These are phyloP conservation scores for Aspergillus latus DNA, from an alignment of 2,329 filamentous ascomycete genomes.

Conservation along the genomic window DNA sequence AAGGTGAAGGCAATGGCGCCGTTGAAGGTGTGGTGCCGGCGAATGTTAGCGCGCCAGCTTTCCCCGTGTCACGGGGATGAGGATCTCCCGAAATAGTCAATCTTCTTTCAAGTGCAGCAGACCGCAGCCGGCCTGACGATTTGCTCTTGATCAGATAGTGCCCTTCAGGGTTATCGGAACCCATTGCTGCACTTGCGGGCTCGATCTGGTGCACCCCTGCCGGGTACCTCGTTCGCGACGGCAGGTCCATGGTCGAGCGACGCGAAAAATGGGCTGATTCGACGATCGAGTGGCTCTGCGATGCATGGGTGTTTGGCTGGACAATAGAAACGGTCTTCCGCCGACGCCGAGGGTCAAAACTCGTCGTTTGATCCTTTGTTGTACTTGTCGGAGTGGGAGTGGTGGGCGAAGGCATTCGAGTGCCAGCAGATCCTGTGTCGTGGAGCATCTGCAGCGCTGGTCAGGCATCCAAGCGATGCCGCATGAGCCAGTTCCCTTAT, in stretches of 20 bases:
- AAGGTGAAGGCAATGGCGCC: conserved; percentile 22
- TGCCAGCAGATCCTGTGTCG: conserved; percentile 21
- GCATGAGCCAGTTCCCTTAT: conserved; percentile 13
- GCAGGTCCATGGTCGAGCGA: conserved; percentile 16
- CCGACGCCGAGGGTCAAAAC: conserved; percentile 15
- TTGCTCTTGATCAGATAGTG: conserved; percentile 7
- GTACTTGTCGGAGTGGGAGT: conserved; percentile 8
- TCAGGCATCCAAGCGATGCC: conserved; percentile 24
- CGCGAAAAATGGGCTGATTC: conserved; percentile 8
- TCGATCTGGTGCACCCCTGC: conserved; percentile 1
- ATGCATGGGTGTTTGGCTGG: conserved; percentile 19
- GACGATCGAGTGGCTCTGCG: conserved; percentile 8
- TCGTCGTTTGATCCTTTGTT: conserved; percentile 1
- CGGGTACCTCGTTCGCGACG: background rate
- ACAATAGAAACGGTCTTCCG: conserved; percentile 24
- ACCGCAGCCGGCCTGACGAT: conserved; percentile 6
- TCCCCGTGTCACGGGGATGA: conserved; percentile 33
- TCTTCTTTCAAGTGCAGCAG: conserved; percentile 8
- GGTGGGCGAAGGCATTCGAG: conserved; percentile 10
- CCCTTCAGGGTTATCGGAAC: conserved; percentile 5
- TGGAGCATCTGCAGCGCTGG: conserved; percentile 23
- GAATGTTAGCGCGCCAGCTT: conserved; percentile 28
- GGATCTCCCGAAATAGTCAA: conserved; percentile 24
- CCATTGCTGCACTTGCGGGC: conserved; percentile 3
- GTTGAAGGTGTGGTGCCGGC: conserved; percentile 18